Evolutionary conservation across 192 early-diverging fungal species (phyloP).

Genomic region (Funneliformis mosseae): DNA sequence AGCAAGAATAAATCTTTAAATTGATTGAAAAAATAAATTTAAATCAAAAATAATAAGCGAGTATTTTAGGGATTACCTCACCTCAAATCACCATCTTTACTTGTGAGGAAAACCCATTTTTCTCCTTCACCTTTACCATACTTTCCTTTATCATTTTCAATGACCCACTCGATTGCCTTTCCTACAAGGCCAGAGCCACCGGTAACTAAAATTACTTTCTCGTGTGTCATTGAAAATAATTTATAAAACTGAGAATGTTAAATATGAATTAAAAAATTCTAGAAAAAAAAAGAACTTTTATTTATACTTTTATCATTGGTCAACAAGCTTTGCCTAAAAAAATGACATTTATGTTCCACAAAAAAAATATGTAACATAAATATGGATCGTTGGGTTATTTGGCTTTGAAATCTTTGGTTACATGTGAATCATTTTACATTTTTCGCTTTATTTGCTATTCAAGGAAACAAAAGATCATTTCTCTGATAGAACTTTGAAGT

Average conservation of each 20-base stretch:
- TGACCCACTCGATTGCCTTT: conserved; percentile 69
- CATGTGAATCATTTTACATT: too few species aligned
- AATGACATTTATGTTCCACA: too few species aligned
- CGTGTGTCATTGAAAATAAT: background rate
- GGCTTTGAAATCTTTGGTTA: too few species aligned
- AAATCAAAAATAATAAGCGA: background rate
- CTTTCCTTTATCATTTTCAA: conserved; percentile 58
- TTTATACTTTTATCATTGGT: too few species aligned
- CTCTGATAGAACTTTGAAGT: background rate
- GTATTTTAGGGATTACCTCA: conserved; percentile 40
- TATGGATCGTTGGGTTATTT: too few species aligned
- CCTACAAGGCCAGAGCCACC: conserved; percentile 80
- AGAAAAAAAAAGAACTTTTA: too few species aligned
- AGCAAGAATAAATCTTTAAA: background rate
- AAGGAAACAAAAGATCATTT: background rate
- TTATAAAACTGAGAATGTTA: background rate
- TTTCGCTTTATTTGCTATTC: background rate
- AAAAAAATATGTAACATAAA: too few species aligned
- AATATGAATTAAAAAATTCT: background rate
- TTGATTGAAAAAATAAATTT: conserved; percentile 16
- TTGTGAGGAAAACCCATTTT: conserved; percentile 72
- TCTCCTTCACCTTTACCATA: conserved; percentile 65
- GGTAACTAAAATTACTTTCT: conserved; percentile 71
- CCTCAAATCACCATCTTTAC: conserved; percentile 80
- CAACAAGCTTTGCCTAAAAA: too few species aligned